Evolutionary conservation across 805 yeast genomes (phyloP).

Genomic region (Cyberlindnera nakhonratchasimensis): DNA sequence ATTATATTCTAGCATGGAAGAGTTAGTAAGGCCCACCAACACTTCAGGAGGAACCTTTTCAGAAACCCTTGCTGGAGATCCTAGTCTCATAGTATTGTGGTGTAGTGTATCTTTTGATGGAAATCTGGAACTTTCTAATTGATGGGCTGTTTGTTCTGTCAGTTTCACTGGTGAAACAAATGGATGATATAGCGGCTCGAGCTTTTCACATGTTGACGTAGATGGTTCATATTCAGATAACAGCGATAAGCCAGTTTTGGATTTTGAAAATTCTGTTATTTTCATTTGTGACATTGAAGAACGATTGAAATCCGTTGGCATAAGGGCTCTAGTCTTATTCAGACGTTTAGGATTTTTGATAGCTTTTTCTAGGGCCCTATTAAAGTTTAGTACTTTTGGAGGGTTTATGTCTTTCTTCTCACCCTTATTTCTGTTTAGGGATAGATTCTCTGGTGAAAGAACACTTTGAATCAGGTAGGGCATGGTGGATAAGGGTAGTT

Average conservation of each 20-base stretch:
- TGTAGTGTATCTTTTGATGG: too few relatives aligned
- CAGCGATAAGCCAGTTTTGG: background rate
- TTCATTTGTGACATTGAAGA: background rate
- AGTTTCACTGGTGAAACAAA: too few relatives aligned
- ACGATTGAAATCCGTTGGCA: background rate
- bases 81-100: too few relatives aligned
- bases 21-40: too few relatives aligned
- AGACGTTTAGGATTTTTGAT: background rate
- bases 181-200: too few relatives aligned
- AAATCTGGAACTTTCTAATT: too few relatives aligned
- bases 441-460: slow-evolving; percentile 6
- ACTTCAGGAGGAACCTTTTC: too few relatives aligned
- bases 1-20: too few relatives aligned
- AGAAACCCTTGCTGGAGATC: too few relatives aligned
- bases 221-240: too few relatives aligned
- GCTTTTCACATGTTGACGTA: too few relatives aligned
- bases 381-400: background rate
- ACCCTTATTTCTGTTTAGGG: background rate
- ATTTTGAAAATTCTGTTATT: background rate
- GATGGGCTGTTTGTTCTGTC: too few relatives aligned
- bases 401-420: background rate
- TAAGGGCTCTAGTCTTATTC: background rate
- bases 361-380: background rate
- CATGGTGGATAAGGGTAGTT: background rate
- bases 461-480: slow-evolving; percentile 1